These are phyloP conservation scores for Irpex sp. DNA, from an alignment of 1,284 basidiomycete genomes.

Conservation along the genomic window DNA sequence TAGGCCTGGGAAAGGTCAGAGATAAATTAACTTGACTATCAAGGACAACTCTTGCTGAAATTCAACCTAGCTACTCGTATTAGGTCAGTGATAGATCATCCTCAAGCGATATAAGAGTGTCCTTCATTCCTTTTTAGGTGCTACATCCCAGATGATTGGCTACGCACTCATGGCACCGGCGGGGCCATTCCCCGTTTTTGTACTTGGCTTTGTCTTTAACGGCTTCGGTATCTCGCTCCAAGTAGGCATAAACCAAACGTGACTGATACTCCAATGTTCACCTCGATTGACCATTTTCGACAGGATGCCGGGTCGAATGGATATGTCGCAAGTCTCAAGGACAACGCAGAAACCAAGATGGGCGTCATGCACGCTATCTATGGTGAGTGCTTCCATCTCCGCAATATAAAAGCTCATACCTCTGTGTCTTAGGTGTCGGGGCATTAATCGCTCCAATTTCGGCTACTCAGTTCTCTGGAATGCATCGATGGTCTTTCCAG, in stretches of 20 bases:
- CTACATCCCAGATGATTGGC: conserved; percentile 35
- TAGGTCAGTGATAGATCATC: conserved; percentile 16
- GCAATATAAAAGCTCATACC: neutral
- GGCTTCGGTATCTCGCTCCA: conserved; percentile 61
- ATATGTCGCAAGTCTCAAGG: conserved; percentile 45
- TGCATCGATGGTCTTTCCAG: conserved; percentile 56
- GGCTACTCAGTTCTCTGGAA: conserved; percentile 58
- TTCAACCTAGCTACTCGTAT: conserved; percentile 20
- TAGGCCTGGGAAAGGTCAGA: conserved; percentile 54
- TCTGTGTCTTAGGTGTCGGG: conserved; percentile 44
- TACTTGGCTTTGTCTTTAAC: conserved; percentile 53
- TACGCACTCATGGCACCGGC: conserved; percentile 56
- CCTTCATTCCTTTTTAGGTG: conserved; percentile 21
- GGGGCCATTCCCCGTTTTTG: conserved; percentile 62
- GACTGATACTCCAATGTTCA: neutral
- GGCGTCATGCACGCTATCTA: conserved; percentile 55
- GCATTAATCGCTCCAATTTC: conserved; percentile 59
- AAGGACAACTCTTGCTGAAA: neutral
- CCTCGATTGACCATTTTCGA: neutral
- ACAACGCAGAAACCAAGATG: conserved; percentile 52
- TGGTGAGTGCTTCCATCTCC: conserved; percentile 15
- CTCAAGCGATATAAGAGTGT: neutral
- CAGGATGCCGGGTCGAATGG: conserved; percentile 57
- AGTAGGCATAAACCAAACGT: conserved; percentile 21
- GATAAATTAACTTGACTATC: conserved; percentile 3